Conservation (phyloP, 2,329 filamentous ascomycete genomes). For the Aspergillus neotritici region DNA sequence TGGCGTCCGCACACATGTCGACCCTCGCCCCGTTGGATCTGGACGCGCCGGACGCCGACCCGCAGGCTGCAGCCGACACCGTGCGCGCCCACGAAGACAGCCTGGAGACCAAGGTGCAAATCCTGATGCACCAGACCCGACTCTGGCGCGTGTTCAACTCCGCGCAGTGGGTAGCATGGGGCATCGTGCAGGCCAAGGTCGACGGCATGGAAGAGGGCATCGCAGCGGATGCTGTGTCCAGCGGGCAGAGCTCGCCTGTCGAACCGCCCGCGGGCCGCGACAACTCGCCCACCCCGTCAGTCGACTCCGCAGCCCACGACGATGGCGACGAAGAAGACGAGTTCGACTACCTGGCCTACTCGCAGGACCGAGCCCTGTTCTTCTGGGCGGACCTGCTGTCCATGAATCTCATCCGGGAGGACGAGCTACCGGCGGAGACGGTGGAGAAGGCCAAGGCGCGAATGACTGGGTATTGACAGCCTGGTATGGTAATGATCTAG, state of each 20-base stretch:
- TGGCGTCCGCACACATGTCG: conserved; percentile 42
- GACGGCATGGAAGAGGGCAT: conserved; percentile 58
- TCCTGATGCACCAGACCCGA: conserved; percentile 69
- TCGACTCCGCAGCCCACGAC: conserved; percentile 34
- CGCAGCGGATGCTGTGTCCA: conserved; percentile 12
- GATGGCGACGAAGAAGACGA: conserved; percentile 60
- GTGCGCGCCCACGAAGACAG: conserved; percentile 59
- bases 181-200: conserved; percentile 88
- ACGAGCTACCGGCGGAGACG: conserved; percentile 70
- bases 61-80: conserved; percentile 48
- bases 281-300: no score
- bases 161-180: conserved; percentile 92
- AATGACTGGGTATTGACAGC: conserved; percentile 56
- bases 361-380: conserved; percentile 83
- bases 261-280: no score
- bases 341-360: conserved; percentile 90
- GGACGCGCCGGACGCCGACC: conserved; percentile 57
- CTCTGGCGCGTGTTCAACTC: conserved; percentile 86
- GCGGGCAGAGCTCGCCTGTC: conserved; percentile 4
- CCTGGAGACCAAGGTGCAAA: conserved; percentile 61
- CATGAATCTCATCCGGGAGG: conserved; percentile 65
- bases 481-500: no score
- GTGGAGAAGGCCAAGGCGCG: conserved; percentile 55
- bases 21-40: conserved; percentile 66
- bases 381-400: conserved; percentile 88